Evolutionary conservation across 2,329 filamentous ascomycete species (phyloP).

Genomic region (Colletotrichum chlorophyti): DNA sequence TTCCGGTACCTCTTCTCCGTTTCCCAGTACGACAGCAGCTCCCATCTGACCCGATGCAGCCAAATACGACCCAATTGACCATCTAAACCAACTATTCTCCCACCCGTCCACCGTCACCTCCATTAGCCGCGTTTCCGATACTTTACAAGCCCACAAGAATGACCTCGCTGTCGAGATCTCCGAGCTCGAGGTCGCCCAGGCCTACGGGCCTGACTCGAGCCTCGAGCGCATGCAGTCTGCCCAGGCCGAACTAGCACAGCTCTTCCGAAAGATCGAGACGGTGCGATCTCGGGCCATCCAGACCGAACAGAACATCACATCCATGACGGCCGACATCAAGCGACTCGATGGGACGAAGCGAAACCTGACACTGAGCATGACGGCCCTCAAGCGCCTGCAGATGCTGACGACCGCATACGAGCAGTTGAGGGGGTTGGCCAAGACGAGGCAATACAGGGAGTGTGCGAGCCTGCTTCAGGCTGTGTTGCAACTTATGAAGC

Average conservation of each 20-base stretch:
- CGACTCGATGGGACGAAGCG: constrained; percentile 94
- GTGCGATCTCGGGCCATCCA: constrained; percentile 88
- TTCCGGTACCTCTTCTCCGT: constrained; percentile 44
- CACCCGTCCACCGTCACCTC: constrained; percentile 85
- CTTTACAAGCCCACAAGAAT: constrained; percentile 79
- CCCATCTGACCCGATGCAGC: constrained; percentile 43
- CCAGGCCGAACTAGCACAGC: constrained; percentile 84
- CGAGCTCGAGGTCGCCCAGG: constrained; percentile 76
- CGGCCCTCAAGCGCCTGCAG: constrained; percentile 92
- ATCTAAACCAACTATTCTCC: constrained; percentile 92
- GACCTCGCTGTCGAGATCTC: constrained; percentile 82
- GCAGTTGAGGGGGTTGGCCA: constrained; percentile 83
- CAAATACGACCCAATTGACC: constrained; percentile 91
- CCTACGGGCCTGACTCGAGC: constrained; percentile 84
- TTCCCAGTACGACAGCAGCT: constrained; percentile 11
- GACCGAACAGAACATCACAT: constrained; percentile 95
- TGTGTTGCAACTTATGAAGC: constrained; percentile 95
- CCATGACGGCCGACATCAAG: constrained; percentile 99
- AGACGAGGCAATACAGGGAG: constrained; percentile 89
- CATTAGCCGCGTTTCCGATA: constrained; percentile 75
- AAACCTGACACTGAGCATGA: constrained; percentile 97
- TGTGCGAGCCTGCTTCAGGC: constrained; percentile 93
- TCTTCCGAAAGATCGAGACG: constrained; percentile 94
- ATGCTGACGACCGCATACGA: constrained; percentile 99
- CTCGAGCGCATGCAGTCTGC: constrained; percentile 91